Percentiles rank a stretch among this genome's conserved stretches.
These are phyloP conservation scores for Ilyonectria destructans DNA, from an alignment of 2,329 filamentous ascomycete genomes.

Conservation along the genomic window DNA sequence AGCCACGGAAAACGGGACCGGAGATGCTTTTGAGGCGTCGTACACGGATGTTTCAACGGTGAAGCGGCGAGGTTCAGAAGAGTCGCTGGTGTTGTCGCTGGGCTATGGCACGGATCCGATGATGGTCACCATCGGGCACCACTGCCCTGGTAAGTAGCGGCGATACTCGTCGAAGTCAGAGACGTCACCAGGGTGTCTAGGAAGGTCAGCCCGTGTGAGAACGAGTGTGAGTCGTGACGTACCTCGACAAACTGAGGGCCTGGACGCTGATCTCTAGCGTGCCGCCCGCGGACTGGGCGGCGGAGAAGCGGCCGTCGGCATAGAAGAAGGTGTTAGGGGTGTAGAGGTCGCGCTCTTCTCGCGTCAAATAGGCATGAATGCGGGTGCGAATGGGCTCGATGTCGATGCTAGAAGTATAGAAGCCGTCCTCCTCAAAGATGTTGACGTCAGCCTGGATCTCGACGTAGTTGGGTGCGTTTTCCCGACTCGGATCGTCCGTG, in stretches of 20 bases:
- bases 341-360: constrained; percentile 18
- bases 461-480: too few species aligned
- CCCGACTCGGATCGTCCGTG: too few species aligned
- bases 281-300: constrained; percentile 4
- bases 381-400: constrained; percentile 14
- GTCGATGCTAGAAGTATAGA: background rate
- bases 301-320: constrained; percentile 16
- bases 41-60: constrained; percentile 13
- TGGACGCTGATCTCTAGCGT: too few species aligned
- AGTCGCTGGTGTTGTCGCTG: constrained; percentile 6
- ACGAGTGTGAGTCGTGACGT: too few species aligned
- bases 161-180: too few species aligned
- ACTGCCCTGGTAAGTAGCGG: constrained; percentile 1
- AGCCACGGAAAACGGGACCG: too few species aligned
- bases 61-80: constrained; percentile 14
- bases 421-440: too few species aligned
- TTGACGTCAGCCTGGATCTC: too few species aligned
- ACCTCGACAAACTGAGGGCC: too few species aligned
- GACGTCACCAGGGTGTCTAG: too few species aligned
- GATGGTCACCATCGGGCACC: constrained; percentile 12
- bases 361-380: constrained; percentile 11
- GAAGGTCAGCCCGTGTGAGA: too few species aligned
- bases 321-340: constrained; percentile 14
- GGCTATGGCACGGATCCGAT: background rate
- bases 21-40: constrained; percentile 8